Conservation (phyloP, 108 stramenopile species). For the Asterionellopsis glacialis region DNA sequence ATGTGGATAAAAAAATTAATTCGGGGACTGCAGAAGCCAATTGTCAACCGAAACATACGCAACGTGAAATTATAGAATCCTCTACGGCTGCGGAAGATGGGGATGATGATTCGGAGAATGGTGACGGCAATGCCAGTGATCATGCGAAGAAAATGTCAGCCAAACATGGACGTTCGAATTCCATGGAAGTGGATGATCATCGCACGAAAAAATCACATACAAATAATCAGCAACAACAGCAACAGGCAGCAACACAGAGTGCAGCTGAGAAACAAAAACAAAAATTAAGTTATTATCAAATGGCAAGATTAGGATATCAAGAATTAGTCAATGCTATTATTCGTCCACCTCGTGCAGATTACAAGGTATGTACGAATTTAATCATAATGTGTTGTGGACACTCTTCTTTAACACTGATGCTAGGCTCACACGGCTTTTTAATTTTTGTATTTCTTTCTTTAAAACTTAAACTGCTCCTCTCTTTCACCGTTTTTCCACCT, state of each 20-base stretch:
- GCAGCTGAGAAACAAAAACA: slow-evolving; percentile 25
- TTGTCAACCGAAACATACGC: slow-evolving; percentile 75
- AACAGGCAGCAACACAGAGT: slow-evolving; percentile 15
- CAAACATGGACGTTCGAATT: slow-evolving; percentile 13
- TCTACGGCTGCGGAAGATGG: not conserved
- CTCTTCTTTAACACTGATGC: not conserved
- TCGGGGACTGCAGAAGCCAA: slow-evolving; percentile 66
- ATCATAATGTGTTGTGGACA: not conserved
- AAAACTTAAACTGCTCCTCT: not conserved
- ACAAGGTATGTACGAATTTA: slow-evolving; percentile 58
- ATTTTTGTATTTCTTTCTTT: too few species aligned
- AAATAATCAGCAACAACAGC: slow-evolving; percentile 14
- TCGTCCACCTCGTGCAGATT: slow-evolving; percentile 92
- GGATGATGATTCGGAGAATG: not conserved
- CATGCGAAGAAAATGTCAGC: slow-evolving; percentile 4
- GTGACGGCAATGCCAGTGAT: not conserved
- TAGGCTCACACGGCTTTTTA: too few species aligned
- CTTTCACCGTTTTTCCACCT: not conserved
- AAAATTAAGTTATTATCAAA: slow-evolving; percentile 65
- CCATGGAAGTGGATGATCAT: slow-evolving; percentile 19
- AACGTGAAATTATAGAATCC: slow-evolving; percentile 6
- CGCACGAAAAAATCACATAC: slow-evolving; percentile 31
- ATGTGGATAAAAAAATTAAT: slow-evolving; percentile 61
- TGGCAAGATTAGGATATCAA: slow-evolving; percentile 85
- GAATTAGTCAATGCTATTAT: slow-evolving; percentile 97